Base-by-base conservation (phyloP, 2,329 filamentous ascomycete species). In the Bretziella fagacearum region DNA sequence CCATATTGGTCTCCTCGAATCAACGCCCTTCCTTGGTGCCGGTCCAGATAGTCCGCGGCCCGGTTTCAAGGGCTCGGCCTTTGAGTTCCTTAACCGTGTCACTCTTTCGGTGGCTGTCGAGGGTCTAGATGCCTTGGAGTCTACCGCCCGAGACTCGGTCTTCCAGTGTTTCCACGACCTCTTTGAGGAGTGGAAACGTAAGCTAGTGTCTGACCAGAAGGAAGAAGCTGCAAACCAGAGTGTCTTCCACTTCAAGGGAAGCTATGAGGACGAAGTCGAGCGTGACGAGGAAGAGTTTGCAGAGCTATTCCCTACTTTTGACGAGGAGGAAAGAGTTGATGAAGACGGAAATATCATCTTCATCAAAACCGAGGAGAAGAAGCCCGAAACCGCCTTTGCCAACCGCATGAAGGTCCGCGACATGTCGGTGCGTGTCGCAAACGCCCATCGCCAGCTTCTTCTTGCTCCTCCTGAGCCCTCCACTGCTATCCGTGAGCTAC, bases 161-260 rank as follows among this genome's bases (percentile, higher is more conserved):
- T 77, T 81, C 47, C 70, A 73, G 53, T 70, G 77, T 15, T 77
- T 95, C 51, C 74, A 82, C 45, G 67, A 66, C 13, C 79, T 93
- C 56, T 93, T 87, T 56, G 65, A 76, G 13, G 71, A 86, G 44
- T 98, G 89, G 87, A 83, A 76, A 54, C 71, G 74, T 44, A 80
- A 81, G 57, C 72, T 94, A 2, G 73, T 80, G 46, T 68, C 76
- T 17, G 87, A 95, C 53, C 81, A 84, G 55, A 76, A 79, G 55
- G 74, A 82, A 40, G 77, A 82, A 54, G 79, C 82, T 15, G 71
- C 74, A 23, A 83, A 81, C 52, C 76, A 74, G 4, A 86, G 82
- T 52, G 62, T 93, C 32, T 98, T 93, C 61, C 79, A 78, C 17
- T 95, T 91, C 63, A 76, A 77, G 52, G 89, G 87, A 26, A 79